These are phyloP conservation scores for Geosmithia morbida DNA, from an alignment of 2,329 filamentous ascomycete species.

Conservation along the genomic window DNA sequence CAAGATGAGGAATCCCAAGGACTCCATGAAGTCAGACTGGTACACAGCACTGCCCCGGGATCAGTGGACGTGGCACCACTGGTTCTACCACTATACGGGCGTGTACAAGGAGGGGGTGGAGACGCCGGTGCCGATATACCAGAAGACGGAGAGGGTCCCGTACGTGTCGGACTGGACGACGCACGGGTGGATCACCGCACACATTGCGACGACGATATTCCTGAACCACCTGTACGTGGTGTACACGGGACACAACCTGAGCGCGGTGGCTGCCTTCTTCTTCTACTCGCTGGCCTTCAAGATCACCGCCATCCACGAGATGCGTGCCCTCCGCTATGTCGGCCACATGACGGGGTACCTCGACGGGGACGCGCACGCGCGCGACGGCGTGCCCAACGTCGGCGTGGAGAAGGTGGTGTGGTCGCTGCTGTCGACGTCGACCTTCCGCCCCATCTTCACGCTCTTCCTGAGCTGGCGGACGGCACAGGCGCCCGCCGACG, in stretches of 20 bases:
- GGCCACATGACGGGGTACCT: constrained; percentile 23
- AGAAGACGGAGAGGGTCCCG: constrained; percentile 25
- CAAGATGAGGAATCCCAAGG: constrained; percentile 3
- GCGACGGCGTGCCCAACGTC: constrained; percentile 25
- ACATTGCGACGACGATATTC: constrained; percentile 19
- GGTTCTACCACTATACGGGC: constrained; percentile 15
- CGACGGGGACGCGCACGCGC: constrained; percentile 26
- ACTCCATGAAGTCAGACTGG: constrained; percentile 27
- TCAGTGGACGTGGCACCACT: constrained; percentile 16
- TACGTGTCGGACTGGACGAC: constrained; percentile 18
- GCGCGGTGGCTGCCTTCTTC: constrained; percentile 13
- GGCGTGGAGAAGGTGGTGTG: constrained; percentile 16
- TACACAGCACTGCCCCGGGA: constrained; percentile 8
- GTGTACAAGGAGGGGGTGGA: constrained; percentile 12
- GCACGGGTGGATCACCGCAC: constrained; percentile 22
- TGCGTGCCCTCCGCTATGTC: constrained; percentile 20
- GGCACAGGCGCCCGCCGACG: constrained; percentile 3
- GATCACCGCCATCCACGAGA: constrained; percentile 20
- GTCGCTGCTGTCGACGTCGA: constrained; percentile 11
- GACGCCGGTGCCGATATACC: constrained; percentile 18
- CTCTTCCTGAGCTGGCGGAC: constrained; percentile 11
- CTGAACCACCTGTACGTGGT: constrained; percentile 19
- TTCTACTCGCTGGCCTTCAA: constrained; percentile 25
- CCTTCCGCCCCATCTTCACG: constrained; percentile 8
- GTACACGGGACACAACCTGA: constrained; percentile 13